Base-by-base conservation (phyloP, 2,329 filamentous ascomycete genomes). In the Cladosporium austrohemisphaericum region DNA sequence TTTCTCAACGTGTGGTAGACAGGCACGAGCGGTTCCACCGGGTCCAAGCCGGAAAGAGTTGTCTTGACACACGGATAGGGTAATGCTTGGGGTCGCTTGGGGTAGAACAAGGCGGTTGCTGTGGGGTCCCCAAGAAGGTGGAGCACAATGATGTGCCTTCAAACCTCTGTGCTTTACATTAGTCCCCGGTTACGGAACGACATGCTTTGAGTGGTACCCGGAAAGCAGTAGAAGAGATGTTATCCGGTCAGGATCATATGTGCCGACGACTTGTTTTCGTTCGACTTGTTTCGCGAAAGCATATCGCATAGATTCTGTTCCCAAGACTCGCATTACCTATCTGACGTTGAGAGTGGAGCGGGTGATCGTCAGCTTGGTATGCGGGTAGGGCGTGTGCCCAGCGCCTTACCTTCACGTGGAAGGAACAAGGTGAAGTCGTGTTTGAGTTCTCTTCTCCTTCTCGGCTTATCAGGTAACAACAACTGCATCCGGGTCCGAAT, bases 391-490 rank as follows among this genome's bases (percentile, higher is more conserved):
- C 43, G 43, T 35, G 14, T 26, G 4, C 22, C 20, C 22, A 46
- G 14, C 14, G 31, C 43, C 33, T 19, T 29, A 20, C 14, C n/a
- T n/a, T n/a, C n/a, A n/a, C n/a, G n/a, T n/a, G n/a, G n/a, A n/a
- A n/a, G n/a, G n/a, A n/a, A 14, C 13, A 20, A 3, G 23, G 43
- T 18, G 5, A 32, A 31, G 18, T 11, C 29, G 23, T 25, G 20
- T n/a, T 26, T 16, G 20, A 45, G 20, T 8, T 22, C 10, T 8
- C 4, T 13, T 41, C 11, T 26, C 25, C 25, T 26, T 6, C 26
- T 22, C 44, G 44, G 44, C 16, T 31, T 16, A 47, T 47, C 33
- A 38, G 11, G 44, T 47, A 47, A 47, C 16, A 47, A n/a, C 16
- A 19, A 38, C 37, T 22, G n/a, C 5, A 5, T 11, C 16, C 8